Evolutionary conservation across 2,329 filamentous ascomycete genomes (phyloP).

Genomic region (Colletotrichum sp.): DNA sequence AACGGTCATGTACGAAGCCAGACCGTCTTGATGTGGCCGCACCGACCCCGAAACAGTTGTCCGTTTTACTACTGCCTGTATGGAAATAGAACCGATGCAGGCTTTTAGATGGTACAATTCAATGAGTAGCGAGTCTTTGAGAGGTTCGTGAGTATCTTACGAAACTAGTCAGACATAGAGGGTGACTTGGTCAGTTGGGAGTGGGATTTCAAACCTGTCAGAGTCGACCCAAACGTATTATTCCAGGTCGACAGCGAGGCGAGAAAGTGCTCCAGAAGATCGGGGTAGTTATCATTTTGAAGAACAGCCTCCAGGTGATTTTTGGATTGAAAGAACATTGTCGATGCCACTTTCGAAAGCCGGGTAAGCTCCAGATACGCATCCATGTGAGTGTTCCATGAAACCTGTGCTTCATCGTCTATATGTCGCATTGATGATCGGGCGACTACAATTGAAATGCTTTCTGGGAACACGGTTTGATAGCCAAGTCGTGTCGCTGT

Average conservation of each 20-base stretch:
- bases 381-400: constrained; percentile 22
- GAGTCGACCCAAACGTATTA: neutral
- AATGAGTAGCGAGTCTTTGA: constrained; percentile 17
- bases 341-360: constrained; percentile 20
- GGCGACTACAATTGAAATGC: neutral
- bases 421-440: neutral
- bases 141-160: constrained; percentile 1
- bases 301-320: constrained; percentile 22
- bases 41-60: constrained; percentile 15
- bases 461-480: constrained; percentile 6
- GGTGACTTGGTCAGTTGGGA: neutral
- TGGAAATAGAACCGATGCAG: constrained; percentile 23
- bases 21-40: constrained; percentile 3
- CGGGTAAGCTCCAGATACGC: constrained; percentile 23
- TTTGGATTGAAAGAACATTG: constrained; percentile 26
- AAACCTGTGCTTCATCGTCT: neutral
- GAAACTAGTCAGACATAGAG: neutral
- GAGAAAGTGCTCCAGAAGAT: constrained; percentile 23
- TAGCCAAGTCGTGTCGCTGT: constrained; percentile 4
- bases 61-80: constrained; percentile 24
- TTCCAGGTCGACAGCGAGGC: constrained; percentile 21
- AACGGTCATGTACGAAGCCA: constrained; percentile 20
- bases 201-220: neutral
- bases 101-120: constrained; percentile 26
- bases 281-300: constrained; percentile 20